Evolutionary conservation across 75 land plant genomes (phyloP), one percentile per base, ranked within the genome.

Genomic region (Picea sitchensis): DNA sequence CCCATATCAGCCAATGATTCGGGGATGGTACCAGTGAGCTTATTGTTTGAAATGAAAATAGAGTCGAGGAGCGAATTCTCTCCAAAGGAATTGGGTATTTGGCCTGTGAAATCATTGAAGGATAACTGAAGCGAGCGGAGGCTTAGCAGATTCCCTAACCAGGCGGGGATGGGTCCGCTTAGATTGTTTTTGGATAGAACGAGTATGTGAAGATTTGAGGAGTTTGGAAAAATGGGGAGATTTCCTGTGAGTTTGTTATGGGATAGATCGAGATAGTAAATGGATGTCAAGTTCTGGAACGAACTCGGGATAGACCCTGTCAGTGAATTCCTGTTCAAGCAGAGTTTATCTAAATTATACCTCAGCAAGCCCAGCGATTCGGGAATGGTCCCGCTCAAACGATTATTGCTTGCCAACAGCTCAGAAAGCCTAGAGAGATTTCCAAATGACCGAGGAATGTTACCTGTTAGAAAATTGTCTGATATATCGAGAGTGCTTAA

Each of bases 181-280:
- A 84, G 77, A 1, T 9, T 2, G 58, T 84, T 84, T 23, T 58
- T 26, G 3, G 84, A 65, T 61, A 84, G 23, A 79, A 89, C 68
- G 32, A 80, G 78, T 23, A 74, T 82, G 26, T 77, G 81, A 41
- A 81, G 68, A 57, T 83, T 85, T 3, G 21, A 60, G 51, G 77
- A 77, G 9, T 74, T 83, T 14, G 81, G 80, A 14, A 87, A 86
- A 13, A 80, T 23, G 2, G 84, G 59, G 21, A 79, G 79, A 21
- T 65, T 64, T 21, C 89, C 91, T 34, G 76, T 34, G 36, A 89
- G 78, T 14, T 13, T 0, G 79, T 89, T 89, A 57, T 76, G 36
- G 3, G 90, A 85, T 14, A 90, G 82, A 75, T 87, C 90, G 12
- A 90, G 76, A 14, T 81, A 81, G 56, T 78, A 81, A 7, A 81